Evolutionary conservation across 2,329 filamentous ascomycete genomes (phyloP).

Genomic region (Phoma sp.): DNA sequence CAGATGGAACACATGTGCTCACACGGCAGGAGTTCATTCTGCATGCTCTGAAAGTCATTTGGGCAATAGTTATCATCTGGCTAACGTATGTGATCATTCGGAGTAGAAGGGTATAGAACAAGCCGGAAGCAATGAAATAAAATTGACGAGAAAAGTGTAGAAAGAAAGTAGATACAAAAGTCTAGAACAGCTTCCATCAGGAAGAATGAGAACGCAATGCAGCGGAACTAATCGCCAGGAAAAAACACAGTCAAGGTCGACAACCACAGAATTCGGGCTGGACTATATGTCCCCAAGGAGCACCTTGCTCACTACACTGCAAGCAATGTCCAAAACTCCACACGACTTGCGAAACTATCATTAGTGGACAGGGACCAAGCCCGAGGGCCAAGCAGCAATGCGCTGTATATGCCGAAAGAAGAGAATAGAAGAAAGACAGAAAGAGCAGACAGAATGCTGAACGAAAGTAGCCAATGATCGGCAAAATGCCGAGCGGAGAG

Average conservation of each 20-base stretch:
- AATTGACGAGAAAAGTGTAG: constrained; percentile 24
- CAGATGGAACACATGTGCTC: neutral
- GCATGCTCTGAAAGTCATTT: no score
- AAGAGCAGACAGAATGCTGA: constrained; percentile 18
- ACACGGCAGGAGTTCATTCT: no score
- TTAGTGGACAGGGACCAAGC: neutral
- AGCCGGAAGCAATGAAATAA: constrained; percentile 3
- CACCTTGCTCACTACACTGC: neutral
- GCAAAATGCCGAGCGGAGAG: constrained; percentile 18
- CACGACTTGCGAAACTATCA: neutral
- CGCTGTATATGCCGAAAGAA: neutral
- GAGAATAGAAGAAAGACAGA: neutral
- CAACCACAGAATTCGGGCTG: neutral
- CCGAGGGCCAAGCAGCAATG: neutral
- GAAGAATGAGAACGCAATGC: neutral
- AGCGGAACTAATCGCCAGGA: neutral
- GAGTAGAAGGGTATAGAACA: constrained; percentile 1
- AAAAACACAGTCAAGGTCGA: neutral
- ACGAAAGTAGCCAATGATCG: neutral
- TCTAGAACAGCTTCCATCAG: constrained; percentile 12
- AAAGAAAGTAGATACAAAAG: constrained; percentile 24
- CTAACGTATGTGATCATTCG: neutral
- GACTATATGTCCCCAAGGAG: neutral
- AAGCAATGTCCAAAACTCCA: neutral
- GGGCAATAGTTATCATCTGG: neutral